phyloP scores from a whole-genome alignment of 805 yeast species.

The Starmera quercuum region DNA sequence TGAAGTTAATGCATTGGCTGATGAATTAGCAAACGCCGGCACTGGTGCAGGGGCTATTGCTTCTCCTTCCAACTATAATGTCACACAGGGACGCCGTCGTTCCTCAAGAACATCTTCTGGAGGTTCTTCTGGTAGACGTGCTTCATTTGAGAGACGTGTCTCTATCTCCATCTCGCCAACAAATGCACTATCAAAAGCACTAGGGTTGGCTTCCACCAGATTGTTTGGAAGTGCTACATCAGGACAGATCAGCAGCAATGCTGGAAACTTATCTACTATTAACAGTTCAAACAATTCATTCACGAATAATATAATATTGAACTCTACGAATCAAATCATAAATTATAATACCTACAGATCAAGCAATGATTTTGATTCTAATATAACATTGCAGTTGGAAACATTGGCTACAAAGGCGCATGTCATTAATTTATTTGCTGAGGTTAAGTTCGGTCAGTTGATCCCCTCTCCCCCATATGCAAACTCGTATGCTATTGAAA shows the following conservation, averaged over 20 bases:
- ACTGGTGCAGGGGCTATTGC: slow-evolving; percentile 40
- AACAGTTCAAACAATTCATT: slow-evolving; percentile 15
- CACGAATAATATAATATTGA: slow-evolving; percentile 10
- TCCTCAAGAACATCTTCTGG: slow-evolving; percentile 40
- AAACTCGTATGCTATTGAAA: slow-evolving; percentile 22
- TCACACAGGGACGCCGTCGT: slow-evolving; percentile 19
- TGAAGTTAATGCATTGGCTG: slow-evolving; percentile 93
- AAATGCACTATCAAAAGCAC: slow-evolving; percentile 80
- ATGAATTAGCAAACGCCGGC: slow-evolving; percentile 69
- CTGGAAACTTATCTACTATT: slow-evolving; percentile 7
- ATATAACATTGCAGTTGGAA: slow-evolving; percentile 47
- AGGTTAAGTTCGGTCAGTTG: slow-evolving; percentile 80
- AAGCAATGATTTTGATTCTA: slow-evolving; percentile 22
- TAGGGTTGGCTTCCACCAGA: slow-evolving; percentile 81
- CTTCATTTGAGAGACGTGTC: slow-evolving; percentile 57
- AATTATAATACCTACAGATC: slow-evolving; percentile 1
- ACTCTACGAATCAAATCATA: slow-evolving; percentile 8
- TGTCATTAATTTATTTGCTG: slow-evolving; percentile 83
- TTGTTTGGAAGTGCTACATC: slow-evolving; percentile 55
- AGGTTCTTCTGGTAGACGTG: slow-evolving; percentile 44
- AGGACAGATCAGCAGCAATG: slow-evolving; percentile 11
- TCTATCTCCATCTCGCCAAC: slow-evolving; percentile 71
- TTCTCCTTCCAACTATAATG: slow-evolving; percentile 16
- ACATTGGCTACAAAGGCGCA: slow-evolving; percentile 83
- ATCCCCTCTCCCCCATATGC: slow-evolving; percentile 53